These are phyloP conservation scores for Waltergamsia citrina DNA, from an alignment of 2,329 filamentous ascomycete genomes.

Conservation along the genomic window DNA sequence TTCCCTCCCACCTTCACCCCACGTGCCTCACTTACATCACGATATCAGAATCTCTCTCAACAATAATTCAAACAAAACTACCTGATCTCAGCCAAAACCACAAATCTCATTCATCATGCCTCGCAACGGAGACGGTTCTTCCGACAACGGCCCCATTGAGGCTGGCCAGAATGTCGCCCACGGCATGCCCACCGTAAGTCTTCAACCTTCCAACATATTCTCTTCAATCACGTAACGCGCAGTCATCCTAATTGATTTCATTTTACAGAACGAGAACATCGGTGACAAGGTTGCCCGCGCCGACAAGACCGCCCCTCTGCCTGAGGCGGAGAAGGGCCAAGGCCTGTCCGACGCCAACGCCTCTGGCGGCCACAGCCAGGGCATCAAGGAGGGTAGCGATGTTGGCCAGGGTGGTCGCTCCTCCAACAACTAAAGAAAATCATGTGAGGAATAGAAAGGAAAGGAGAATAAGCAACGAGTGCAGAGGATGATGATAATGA, in stretches of 20 bases:
- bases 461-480: no score
- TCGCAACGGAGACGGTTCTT: conserved; percentile 37
- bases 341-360: conserved; percentile 28
- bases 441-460: no score
- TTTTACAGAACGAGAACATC: conserved; percentile 21
- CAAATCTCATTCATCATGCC: no score
- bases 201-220: not conserved
- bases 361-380: conserved; percentile 33
- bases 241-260: no score
- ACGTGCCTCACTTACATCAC: no score
- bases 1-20: no score
- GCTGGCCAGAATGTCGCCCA: conserved; percentile 29
- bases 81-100: no score
- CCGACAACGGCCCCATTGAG: conserved; percentile 34
- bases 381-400: conserved; percentile 26
- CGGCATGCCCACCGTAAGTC: conserved; percentile 21
- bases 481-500: no score
- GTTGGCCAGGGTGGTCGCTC: conserved; percentile 29
- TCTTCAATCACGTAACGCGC: not conserved
- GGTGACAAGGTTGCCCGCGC: conserved; percentile 30
- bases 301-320: conserved; percentile 38
- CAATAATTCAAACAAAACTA: no score
- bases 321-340: conserved; percentile 34
- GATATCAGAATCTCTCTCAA: no score
- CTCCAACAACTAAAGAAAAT: not conserved